Percentiles rank a stretch among this genome's conserved stretches.
Evolutionary conservation across 2,329 filamentous ascomycete species (phyloP).

Genomic region (Didymella segeticola): DNA sequence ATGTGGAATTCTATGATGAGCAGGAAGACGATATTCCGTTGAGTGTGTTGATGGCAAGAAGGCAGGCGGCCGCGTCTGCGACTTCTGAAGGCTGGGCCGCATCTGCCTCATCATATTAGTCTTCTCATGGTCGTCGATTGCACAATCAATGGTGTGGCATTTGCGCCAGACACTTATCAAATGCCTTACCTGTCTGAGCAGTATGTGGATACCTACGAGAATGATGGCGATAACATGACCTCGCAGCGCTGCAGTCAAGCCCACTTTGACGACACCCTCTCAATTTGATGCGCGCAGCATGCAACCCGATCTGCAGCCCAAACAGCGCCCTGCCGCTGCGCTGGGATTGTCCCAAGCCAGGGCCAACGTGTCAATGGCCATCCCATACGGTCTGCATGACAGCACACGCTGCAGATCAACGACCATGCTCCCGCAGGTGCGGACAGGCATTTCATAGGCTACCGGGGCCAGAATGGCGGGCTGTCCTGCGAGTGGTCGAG

Average conservation of each 20-base stretch:
- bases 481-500: constrained; percentile 23
- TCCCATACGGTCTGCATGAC: constrained; percentile 35
- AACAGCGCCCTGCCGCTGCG: constrained; percentile 1
- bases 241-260: not conserved
- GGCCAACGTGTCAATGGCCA: constrained; percentile 28
- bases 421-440: constrained; percentile 38
- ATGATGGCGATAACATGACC: not conserved
- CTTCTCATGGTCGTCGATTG: no score
- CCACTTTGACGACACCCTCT: not conserved
- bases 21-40: constrained; percentile 74
- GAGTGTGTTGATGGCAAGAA: constrained; percentile 64
- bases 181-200: no score
- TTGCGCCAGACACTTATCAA: no score
- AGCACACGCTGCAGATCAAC: constrained; percentile 47
- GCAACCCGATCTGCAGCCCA: not conserved
- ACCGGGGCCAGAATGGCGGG: constrained; percentile 30
- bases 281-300: not conserved
- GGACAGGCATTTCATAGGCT: constrained; percentile 47
- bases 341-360: constrained; percentile 35
- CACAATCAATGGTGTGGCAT: no score
- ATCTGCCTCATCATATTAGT: not conserved
- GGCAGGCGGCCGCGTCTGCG: constrained; percentile 19
- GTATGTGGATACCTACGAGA: not conserved
- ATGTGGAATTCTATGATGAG: constrained; percentile 70
- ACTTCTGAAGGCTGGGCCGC: not conserved